Base-by-base conservation (phyloP, 140 eudicot genomes). In the Bidens hawaiensis region DNA sequence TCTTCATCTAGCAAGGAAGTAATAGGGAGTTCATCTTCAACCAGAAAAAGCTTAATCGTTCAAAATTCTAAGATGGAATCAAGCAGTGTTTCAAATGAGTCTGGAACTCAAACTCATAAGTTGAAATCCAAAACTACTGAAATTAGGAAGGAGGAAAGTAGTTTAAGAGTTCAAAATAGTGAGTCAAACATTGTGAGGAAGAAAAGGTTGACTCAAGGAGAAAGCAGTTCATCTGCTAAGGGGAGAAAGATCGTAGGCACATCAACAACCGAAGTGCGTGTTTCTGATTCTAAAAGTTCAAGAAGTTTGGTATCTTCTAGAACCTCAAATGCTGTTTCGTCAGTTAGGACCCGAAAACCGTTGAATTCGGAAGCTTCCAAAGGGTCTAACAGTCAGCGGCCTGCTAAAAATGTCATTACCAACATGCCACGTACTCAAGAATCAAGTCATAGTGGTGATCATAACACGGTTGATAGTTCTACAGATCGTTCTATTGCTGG, bases 211-310 rank as follows among this genome's bases (percentile, higher is more conserved):
- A 46, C 71, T 70, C 90, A 78, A 73, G 82, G 85, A 22, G 96
- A 87, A 73, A 81, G 86, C 51, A 82, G 95, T 53, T 80, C 83
- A 23, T 78, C 94, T 72, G 70, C 60, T 46, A 70, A 78, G 74
- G 88, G 86, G 60, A 85, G 83, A 74, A 87, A 69, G 62, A 51
- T 60, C 9, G 55, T 43, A 40, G 73, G 76, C 12, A 19, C 65
- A 45, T 27, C 77, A 27, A 17, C 66, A 17, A 38, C 66, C 1
- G 81, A 70, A 51, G 67, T 72, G n/a, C 81, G 70, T 26, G 66
- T 77, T 58, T 52, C 84, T 36, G 81, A 78, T 30, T 49, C 78
- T 36, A 82, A 70, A 67, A 67, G 17, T n/a, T 21, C 65, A 15
- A 72, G 82, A 67, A 80, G 52, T 64, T 47, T 48, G 69, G 65